A percentile compares a stretch with the other conserved stretches of the same genome.
Evolutionary conservation across 2,329 filamentous ascomycete genomes (phyloP).

Genomic region (Alternaria solani): DNA sequence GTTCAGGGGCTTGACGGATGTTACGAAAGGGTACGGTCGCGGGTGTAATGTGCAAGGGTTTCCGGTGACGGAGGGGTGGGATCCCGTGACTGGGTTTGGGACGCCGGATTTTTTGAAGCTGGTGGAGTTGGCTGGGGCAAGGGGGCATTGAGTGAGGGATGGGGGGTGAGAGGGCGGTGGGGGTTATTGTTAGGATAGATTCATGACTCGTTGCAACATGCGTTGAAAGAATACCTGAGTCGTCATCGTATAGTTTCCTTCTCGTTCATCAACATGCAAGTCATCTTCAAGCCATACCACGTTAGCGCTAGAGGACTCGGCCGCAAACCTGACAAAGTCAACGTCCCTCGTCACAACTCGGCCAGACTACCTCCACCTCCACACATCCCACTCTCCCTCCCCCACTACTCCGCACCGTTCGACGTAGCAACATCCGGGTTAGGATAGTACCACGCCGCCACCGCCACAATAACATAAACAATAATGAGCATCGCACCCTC

Average conservation of each 20-base stretch:
- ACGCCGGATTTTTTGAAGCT: conserved; percentile 45
- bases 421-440: conserved; percentile 54
- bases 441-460: conserved; percentile 69
- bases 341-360: neutral
- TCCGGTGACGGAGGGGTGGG: conserved; percentile 47
- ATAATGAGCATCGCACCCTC: conserved; percentile 83
- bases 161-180: neutral
- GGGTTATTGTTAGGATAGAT: neutral
- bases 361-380: neutral
- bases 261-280: too few species aligned
- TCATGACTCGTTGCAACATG: neutral
- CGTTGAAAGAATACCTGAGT: neutral
- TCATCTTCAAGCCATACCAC: neutral
- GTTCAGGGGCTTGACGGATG: conserved; percentile 60
- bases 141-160: conserved; percentile 13
- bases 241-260: neutral
- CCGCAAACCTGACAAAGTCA: neutral
- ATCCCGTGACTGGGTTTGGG: conserved; percentile 49
- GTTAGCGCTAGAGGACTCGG: too few species aligned
- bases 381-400: neutral
- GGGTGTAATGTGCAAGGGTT: conserved; percentile 53
- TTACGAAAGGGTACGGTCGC: conserved; percentile 46
- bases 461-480: conserved; percentile 69
- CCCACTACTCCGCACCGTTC: conserved; percentile 17
- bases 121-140: conserved; percentile 32